phyloP scores from a whole-genome alignment of 75 land plant genomes.

The Selaginella tamariscina region DNA sequence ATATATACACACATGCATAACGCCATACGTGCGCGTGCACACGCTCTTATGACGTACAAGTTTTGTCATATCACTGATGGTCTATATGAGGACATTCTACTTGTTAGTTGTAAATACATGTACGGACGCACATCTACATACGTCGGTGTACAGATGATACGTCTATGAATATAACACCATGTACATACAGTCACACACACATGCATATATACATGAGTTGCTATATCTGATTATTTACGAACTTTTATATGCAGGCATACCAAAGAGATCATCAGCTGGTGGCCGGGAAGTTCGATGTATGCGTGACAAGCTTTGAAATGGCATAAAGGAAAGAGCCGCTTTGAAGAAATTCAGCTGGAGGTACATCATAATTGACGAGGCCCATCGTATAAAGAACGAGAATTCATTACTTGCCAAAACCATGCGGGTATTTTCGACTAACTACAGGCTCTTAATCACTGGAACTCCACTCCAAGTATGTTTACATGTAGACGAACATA shows the following conservation, averaged over 20 bases:
- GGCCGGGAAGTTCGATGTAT: conserved; percentile 8
- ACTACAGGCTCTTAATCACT: conserved; percentile 9
- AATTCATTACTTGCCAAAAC: conserved; percentile 6
- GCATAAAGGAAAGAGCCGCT: conserved; percentile 10
- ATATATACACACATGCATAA: no score
- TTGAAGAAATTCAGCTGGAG: conserved; percentile 10
- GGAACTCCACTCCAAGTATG: conserved; percentile 8
- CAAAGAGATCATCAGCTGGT: conserved; percentile 4
- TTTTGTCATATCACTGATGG: no score
- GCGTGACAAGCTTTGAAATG: conserved; percentile 11
- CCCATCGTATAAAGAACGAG: conserved; percentile 8
- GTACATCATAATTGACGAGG: conserved; percentile 9
- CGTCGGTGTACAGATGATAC: no score
- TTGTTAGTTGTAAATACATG: no score
- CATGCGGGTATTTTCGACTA: conserved; percentile 5
- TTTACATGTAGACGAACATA: neutral
- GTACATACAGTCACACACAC: no score
- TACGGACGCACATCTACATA: no score
- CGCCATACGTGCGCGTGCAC: no score
- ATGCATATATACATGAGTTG: no score
- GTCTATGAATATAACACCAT: no score
- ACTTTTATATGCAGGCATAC: neutral
- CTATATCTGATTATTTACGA: neutral
- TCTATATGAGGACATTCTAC: no score
- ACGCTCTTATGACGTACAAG: no score